Conservation (phyloP, 257 asterid genomes). For the Ehretia macrophylla region DNA sequence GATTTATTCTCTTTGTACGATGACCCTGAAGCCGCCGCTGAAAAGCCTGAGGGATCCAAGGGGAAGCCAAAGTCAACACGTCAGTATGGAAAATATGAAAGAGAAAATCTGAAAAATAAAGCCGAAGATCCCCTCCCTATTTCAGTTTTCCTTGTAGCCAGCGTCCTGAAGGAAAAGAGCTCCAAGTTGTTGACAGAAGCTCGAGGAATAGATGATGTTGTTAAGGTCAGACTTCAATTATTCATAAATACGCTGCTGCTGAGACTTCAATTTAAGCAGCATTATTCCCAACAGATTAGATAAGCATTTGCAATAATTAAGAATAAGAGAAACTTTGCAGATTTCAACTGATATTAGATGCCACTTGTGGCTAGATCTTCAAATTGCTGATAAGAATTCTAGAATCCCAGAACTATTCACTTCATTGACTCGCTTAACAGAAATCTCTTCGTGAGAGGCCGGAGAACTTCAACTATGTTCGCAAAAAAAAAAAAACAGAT, state of each 20-base stretch:
- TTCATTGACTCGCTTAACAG: no score
- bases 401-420: no score
- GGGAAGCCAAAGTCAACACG: constrained; percentile 49
- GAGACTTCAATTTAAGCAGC: neutral
- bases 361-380: no score
- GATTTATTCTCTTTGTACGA: constrained; percentile 51
- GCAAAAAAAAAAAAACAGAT: no score
- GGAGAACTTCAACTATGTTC: no score
- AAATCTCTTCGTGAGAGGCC: no score
- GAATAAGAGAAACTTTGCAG: no score
- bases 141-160: constrained; percentile 82
- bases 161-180: constrained; percentile 78
- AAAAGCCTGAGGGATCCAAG: constrained; percentile 50
- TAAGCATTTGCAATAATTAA: neutral
- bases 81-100: constrained; percentile 73
- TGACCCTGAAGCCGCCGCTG: constrained; percentile 44
- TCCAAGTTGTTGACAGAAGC: constrained; percentile 73
- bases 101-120: constrained; percentile 56
- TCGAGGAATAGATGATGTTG: constrained; percentile 83
- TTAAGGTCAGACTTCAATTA: constrained; percentile 42
- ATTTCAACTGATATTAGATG: no score
- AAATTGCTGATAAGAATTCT: no score
- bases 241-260: neutral
- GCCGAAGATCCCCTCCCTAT: constrained; percentile 67
- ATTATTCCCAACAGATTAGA: neutral